Evolutionary conservation across 2,329 filamentous ascomycete species (phyloP).

Genomic region (Coccinonectria pachysandricola): DNA sequence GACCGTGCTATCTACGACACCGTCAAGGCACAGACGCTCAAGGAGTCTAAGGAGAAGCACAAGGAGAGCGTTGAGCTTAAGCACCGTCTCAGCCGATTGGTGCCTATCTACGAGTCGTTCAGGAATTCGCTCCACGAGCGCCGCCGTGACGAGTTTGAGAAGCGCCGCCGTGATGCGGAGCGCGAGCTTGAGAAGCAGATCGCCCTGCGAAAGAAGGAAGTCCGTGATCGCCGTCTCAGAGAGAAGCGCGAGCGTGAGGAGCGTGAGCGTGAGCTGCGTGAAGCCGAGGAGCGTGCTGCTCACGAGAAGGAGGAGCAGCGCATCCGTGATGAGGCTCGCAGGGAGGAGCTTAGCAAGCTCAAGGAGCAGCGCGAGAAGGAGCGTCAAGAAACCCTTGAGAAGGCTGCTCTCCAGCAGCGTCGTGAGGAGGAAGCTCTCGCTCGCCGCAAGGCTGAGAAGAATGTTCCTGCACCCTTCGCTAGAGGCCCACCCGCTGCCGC

Average conservation of each 20-base stretch:
- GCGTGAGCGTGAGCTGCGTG: slow-evolving; percentile 63
- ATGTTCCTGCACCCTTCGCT: slow-evolving; percentile 23
- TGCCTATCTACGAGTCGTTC: slow-evolving; percentile 78
- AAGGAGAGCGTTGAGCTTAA: slow-evolving; percentile 87
- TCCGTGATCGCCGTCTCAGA: slow-evolving; percentile 68
- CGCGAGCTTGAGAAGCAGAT: slow-evolving; percentile 90
- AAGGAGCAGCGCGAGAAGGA: slow-evolving; percentile 57
- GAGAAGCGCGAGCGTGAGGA: slow-evolving; percentile 82
- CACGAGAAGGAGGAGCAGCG: slow-evolving; percentile 81
- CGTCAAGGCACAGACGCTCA: slow-evolving; percentile 65
- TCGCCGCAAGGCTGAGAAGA: slow-evolving; percentile 58
- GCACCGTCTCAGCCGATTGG: slow-evolving; percentile 77
- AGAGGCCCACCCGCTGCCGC: slow-evolving; percentile 21
- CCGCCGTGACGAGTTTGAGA: slow-evolving; percentile 92
- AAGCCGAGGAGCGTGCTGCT: slow-evolving; percentile 75
- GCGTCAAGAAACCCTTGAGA: slow-evolving; percentile 57
- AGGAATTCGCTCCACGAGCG: slow-evolving; percentile 72
- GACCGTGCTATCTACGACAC: slow-evolving; percentile 75
- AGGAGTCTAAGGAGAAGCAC: slow-evolving; percentile 78
- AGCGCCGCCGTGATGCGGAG: slow-evolving; percentile 82
- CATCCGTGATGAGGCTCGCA: slow-evolving; percentile 68
- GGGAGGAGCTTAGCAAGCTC: slow-evolving; percentile 55
- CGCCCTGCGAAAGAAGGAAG: slow-evolving; percentile 75
- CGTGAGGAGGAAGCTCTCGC: slow-evolving; percentile 84
- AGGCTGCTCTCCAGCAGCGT: slow-evolving; percentile 60